These are phyloP conservation scores for Phytophthora sp. DNA, from an alignment of 352 stramenopile genomes.

Conservation along the genomic window DNA sequence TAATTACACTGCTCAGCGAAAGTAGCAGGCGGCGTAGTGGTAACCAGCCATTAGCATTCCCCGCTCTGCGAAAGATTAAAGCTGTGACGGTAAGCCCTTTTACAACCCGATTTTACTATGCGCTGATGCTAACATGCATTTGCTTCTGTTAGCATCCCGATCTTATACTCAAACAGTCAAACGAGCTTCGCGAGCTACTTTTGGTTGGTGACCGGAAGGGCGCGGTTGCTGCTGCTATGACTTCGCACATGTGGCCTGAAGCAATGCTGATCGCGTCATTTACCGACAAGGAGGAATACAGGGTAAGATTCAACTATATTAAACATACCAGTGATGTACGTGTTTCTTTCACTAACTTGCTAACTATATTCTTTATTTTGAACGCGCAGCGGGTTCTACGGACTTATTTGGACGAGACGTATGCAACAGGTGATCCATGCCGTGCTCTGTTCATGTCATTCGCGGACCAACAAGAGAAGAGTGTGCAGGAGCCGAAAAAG, in stretches of 20 bases:
- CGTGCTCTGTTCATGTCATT: constrained; percentile 84
- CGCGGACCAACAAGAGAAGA: constrained; percentile 85
- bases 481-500: constrained; percentile 82
- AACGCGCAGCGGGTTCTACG: constrained; percentile 62
- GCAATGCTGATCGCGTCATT: constrained; percentile 89
- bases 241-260: constrained; percentile 86
- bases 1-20: constrained; percentile 72
- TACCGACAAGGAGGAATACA: constrained; percentile 88
- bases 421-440: constrained; percentile 75
- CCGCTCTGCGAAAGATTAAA: constrained; percentile 49
- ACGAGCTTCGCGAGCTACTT: constrained; percentile 70
- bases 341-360: not conserved
- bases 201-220: constrained; percentile 79
- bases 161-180: constrained; percentile 50
- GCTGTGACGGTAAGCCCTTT: constrained; percentile 36
- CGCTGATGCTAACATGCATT: constrained; percentile 6
- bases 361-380: constrained; percentile 4
- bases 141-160: constrained; percentile 55
- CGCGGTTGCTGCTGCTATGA: constrained; percentile 78
- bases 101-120: not conserved
- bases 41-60: constrained; percentile 54
- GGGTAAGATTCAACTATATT: constrained; percentile 41
- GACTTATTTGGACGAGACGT: constrained; percentile 81
- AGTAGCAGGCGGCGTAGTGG: constrained; percentile 68
- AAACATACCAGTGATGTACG: not conserved